Base-by-base conservation (phyloP, 176 grass and related monocot genomes). In the Metroxylon sagu region DNA sequence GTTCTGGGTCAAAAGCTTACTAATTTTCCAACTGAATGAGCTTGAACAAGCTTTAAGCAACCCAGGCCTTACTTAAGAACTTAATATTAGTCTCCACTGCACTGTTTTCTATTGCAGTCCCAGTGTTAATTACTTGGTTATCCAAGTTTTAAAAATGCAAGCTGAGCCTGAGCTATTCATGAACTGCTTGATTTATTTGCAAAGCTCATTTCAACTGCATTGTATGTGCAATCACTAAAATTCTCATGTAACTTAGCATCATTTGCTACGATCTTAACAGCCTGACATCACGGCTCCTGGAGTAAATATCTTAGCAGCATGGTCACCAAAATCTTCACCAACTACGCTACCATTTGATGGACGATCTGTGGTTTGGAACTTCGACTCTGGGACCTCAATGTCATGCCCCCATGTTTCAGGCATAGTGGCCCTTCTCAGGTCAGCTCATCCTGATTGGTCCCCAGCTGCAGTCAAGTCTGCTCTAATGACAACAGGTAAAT, bases 371-470 rank as follows among this genome's bases (percentile, higher is more conserved):
- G 10, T 27, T 10, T 98, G 84, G 80, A 98, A 98, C 87, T 73
- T 98, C 52, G 82, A 85, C 49, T 83, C 93, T 2, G 84, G 87
- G 6, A 98, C 87, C 48, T 92, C 93, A 26, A 98, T 98, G 88
- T 85, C 88, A 18, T 98, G 88, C 81, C 87, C 87, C 2, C 87
- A 98, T 66, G 78, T 85, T 28, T 78, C 87, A n/a, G 93, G 87
- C 79, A 70, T 92, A 75, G 93, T 75, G 48, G 93, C 87, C 2
- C 16, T 98, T 66, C n/a, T 98, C 76, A 92, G 29, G 57, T 85
- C 84, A n/a, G 78, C 68, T 25, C 93, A 92, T 65, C 87, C 82
- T 19, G 69, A 60, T 59, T 98, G 93, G 93, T 85, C 84, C 21
- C 87, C 93, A 56, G 84, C 93, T 1, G 76, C 82, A 12, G 74